Evolutionary conservation across 2,329 filamentous ascomycete species (phyloP), one percentile per base, ranked within the genome.

Genomic region (Pyricularia sp.): DNA sequence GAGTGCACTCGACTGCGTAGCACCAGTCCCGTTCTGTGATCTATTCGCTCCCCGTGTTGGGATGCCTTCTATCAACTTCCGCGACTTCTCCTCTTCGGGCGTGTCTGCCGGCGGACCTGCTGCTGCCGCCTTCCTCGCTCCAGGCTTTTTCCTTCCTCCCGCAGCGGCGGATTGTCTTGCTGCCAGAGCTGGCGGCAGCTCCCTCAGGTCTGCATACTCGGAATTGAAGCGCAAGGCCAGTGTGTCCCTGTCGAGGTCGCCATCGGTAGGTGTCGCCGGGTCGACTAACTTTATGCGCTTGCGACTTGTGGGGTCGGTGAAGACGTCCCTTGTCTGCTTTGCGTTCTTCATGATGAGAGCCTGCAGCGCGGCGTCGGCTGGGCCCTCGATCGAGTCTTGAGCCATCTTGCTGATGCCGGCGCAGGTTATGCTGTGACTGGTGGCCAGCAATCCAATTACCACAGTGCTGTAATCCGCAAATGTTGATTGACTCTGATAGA

Each of bases 171-270:
- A 88, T 75, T 93, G 88, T 73, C 93, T 94, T 26, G 90, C 88
- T 44, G 90, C 90, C 24, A 97, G 82, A 1, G 85, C 85, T 26
- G 88, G 84, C 6, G 93, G 93, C 3, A 97, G 82, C 67, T 89
- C 88, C 73, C 86, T 85, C 26, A 94, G 88, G 71, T 87, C 80
- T 70, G 87, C 84, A 75, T 96, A 97, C 78, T 97, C 92, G 71
- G 80, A 81, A 64, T 82, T 81, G 72, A 90, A 85, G 62, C 88
- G 84, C 64, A 81, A 75, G 33, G 82, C 77, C 60, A 87, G 77
- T 63, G 78, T 77, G 60, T 79, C 69, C 66, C 75, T 73, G 64
- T 74, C 74, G 57, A 76, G 71, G 65, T 75, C 73, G 8, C 79
- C 76, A 62, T 78, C 76, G 28, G 53, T 31, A 6, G n/a, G 22